Conservation (phyloP, 73 alveolate species). For the Paramecium biaurelia region DNA sequence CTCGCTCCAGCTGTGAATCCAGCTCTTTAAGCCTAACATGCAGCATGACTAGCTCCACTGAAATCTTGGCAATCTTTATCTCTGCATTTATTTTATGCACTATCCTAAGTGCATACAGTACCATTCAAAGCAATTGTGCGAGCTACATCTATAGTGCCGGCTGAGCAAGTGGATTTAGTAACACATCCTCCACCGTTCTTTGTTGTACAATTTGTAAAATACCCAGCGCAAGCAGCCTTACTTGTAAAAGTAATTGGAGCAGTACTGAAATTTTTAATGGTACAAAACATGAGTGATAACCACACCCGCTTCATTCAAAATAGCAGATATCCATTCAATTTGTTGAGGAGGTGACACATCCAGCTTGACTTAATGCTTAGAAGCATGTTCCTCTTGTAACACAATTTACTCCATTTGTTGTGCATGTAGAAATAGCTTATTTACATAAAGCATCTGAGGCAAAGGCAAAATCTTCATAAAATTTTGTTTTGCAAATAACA, state of each 20-base stretch:
- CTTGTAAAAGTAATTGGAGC: conserved; percentile 18
- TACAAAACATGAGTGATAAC: not conserved
- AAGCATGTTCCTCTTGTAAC: conserved; percentile 35
- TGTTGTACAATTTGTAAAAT: conserved; percentile 7
- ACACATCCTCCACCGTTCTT: conserved; percentile 47
- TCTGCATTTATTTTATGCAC: not conserved
- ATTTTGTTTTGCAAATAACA: not conserved
- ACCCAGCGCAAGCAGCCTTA: not conserved
- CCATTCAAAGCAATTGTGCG: not conserved
- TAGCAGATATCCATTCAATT: not conserved
- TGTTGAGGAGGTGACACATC: not conserved
- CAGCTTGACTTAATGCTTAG: not conserved
- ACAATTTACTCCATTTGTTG: conserved; percentile 18
- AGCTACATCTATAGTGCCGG: not conserved
- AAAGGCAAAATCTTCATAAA: not conserved
- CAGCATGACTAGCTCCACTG: conserved; percentile 1
- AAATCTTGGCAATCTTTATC: conserved; percentile 5
- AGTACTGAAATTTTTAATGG: not conserved
- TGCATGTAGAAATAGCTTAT: not conserved
- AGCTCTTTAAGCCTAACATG: not conserved
- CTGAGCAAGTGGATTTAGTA: not conserved
- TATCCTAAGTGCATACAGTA: not conserved
- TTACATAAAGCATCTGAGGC: not conserved
- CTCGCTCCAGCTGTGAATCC: not conserved
- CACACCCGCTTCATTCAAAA: not conserved